These are phyloP conservation scores for Penstemon davidsonii DNA, from an alignment of 257 asterid genomes.

Conservation along the genomic window DNA sequence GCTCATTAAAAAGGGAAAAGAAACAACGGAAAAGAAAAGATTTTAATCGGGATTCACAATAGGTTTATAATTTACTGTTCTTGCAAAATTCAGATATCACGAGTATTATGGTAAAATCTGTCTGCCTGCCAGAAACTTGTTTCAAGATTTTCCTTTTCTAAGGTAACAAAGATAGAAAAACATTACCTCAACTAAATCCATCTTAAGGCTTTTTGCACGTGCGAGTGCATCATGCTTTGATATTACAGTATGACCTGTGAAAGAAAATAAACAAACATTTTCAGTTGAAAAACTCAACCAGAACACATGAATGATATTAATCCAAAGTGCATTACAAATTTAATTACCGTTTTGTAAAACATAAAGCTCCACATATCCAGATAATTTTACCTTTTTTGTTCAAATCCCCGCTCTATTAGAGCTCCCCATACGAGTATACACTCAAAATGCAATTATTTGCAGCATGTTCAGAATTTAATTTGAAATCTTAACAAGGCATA, in stretches of 20 bases:
- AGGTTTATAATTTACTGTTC: background rate
- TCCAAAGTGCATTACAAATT: background rate
- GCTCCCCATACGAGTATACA: background rate
- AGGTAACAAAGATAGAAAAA: background rate
- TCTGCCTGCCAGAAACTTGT: conserved; percentile 6
- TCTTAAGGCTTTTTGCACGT: conserved; percentile 50
- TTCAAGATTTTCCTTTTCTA: background rate
- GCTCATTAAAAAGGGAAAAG: conserved; percentile 9
- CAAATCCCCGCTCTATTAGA: background rate
- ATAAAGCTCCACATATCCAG: conserved; percentile 1
- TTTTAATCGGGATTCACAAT: conserved; percentile 12
- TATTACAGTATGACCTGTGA: conserved; percentile 61
- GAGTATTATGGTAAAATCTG: background rate
- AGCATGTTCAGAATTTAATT: background rate
- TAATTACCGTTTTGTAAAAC: background rate
- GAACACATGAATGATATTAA: background rate
- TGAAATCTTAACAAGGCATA: background rate
- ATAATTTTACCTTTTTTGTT: background rate
- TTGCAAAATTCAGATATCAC: background rate
- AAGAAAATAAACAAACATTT: conserved; percentile 21
- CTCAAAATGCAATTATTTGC: background rate
- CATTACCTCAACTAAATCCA: conserved; percentile 91
- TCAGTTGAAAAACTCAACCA: background rate
- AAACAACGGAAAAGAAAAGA: conserved; percentile 5
- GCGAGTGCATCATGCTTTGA: conserved; percentile 55